Conservation (phyloP, 2,329 filamentous ascomycete species). For the Ophiobolus disseminans region DNA sequence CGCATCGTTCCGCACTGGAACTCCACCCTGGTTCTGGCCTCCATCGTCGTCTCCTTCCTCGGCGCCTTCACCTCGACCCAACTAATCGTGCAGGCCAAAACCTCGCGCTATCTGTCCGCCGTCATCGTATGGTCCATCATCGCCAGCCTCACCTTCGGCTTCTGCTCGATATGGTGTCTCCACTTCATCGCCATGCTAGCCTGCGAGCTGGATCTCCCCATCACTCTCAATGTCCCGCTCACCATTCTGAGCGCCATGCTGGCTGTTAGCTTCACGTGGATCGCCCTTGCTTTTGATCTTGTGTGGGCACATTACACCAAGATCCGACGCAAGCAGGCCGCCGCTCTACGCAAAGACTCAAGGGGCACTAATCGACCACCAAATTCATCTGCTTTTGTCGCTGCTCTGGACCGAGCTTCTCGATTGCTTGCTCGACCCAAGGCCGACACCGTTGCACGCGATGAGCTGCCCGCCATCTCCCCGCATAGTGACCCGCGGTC, state of each 20-base stretch:
- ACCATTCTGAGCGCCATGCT: background rate
- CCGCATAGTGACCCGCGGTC: background rate
- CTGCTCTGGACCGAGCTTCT: background rate
- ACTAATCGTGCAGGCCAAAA: background rate
- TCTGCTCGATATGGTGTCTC: background rate
- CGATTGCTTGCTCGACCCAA: background rate
- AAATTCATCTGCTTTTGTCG: background rate
- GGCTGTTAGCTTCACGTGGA: background rate
- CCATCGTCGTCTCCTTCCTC: background rate
- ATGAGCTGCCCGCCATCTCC: background rate
- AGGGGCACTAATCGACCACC: background rate
- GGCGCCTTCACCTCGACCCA: background rate
- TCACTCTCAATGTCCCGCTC: background rate
- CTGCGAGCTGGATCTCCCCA: background rate
- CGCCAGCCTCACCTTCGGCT: background rate
- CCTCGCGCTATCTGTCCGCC: background rate
- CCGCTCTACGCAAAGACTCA: background rate
- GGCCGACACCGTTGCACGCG: background rate
- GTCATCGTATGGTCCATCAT: background rate
- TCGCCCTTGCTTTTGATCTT: background rate
- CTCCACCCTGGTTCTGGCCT: background rate
- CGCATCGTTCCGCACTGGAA: background rate
- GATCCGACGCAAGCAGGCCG: background rate
- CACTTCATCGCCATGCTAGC: background rate
- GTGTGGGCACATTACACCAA: background rate